Conservation (phyloP, 495 filamentous ascomycete species). For the Neurospora sp. region DNA sequence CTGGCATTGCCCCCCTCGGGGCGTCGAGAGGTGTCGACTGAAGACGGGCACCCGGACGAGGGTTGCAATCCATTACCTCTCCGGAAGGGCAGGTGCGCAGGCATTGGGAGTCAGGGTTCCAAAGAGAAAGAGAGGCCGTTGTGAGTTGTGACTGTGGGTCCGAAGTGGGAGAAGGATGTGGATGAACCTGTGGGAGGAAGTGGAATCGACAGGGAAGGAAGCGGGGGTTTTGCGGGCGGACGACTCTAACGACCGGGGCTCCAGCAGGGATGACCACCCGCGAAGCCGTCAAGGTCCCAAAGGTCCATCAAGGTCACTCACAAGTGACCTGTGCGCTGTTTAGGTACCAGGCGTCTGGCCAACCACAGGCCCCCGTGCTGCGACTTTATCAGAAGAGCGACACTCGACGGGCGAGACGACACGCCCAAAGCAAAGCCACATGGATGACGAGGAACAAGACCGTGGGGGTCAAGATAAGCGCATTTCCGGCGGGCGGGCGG, state of each 20-base stretch:
- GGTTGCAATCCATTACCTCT: background rate
- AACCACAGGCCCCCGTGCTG: background rate
- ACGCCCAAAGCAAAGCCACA: background rate
- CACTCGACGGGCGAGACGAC: background rate
- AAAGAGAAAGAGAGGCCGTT: background rate
- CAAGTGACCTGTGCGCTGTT: background rate
- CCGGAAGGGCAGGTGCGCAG: background rate
- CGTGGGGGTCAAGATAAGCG: background rate
- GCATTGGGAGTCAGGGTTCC: background rate
- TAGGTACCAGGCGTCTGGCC: background rate
- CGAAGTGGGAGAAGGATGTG: background rate
- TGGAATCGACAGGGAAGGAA: background rate
- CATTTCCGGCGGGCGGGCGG: background rate
- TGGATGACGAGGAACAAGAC: background rate
- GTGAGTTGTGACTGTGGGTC: background rate
- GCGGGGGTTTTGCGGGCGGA: background rate
- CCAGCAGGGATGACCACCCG: background rate
- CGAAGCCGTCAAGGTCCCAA: background rate
- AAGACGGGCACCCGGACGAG: background rate
- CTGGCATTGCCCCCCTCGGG: background rate
- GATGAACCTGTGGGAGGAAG: background rate
- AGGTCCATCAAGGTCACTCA: background rate
- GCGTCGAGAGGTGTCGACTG: background rate
- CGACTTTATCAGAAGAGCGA: background rate
- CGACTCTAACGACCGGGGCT: background rate